Conservation (phyloP, 2,329 filamentous ascomycete species). For the Diplodia seriata region DNA sequence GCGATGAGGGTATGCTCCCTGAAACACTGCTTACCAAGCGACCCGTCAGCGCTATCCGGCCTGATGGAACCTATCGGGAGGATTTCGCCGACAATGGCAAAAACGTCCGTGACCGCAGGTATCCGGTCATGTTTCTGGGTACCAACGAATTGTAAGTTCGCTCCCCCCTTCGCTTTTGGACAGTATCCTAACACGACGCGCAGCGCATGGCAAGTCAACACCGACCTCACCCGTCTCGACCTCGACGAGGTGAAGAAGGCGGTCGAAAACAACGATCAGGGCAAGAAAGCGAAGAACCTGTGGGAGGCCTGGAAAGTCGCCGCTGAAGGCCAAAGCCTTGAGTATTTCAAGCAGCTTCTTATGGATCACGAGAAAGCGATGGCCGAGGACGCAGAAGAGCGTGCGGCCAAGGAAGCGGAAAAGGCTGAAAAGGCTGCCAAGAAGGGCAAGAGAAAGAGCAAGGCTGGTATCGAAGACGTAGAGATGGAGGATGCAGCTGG, state of each 20-base stretch:
- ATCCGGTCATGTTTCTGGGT: constrained; percentile 91
- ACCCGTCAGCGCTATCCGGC: constrained; percentile 80
- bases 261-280: constrained; percentile 70
- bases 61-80: constrained; percentile 85
- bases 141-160: constrained; percentile 95
- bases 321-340: constrained; percentile 75
- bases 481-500: constrained; percentile 51
- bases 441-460: constrained; percentile 52
- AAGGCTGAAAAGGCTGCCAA: constrained; percentile 59
- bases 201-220: constrained; percentile 92
- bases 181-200: constrained; percentile 23
- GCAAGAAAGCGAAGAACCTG: constrained; percentile 80
- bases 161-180: not conserved
- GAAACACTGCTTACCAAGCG: constrained; percentile 75
- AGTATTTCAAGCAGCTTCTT: constrained; percentile 84
- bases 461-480: constrained; percentile 45
- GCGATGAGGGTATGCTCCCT: constrained; percentile 93
- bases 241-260: constrained; percentile 74
- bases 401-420: constrained; percentile 69
- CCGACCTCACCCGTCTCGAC: constrained; percentile 78
- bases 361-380: constrained; percentile 63
- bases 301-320: constrained; percentile 81
- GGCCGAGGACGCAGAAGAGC: constrained; percentile 65
- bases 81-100: constrained; percentile 89
- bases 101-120: constrained; percentile 82